These are phyloP conservation scores for Mortierella sp. DNA, from an alignment of 371 early-diverging fungal genomes.

Conservation along the genomic window DNA sequence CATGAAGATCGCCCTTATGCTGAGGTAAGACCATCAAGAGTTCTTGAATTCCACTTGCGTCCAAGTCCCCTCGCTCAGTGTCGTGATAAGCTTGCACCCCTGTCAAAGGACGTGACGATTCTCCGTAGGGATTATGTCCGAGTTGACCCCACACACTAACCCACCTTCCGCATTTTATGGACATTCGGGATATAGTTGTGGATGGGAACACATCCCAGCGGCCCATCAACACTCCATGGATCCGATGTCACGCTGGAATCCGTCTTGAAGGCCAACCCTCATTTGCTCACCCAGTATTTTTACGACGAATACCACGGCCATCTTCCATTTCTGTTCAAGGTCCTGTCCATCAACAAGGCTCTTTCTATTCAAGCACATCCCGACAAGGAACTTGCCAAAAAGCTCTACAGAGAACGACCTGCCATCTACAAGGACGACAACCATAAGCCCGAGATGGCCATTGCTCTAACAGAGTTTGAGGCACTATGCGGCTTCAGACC, in stretches of 20 bases:
- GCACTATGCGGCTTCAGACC: constrained; percentile 96
- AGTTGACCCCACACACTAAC: too few species aligned
- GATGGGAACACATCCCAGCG: constrained; percentile 98
- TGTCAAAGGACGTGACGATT: too few species aligned
- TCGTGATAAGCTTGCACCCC: too few species aligned
- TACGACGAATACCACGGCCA: constrained; percentile 74
- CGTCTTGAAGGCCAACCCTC: constrained; percentile 59
- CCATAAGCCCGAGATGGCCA: constrained; percentile 98
- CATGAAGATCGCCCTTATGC: constrained; percentile 85
- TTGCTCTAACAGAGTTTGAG: constrained; percentile 95
- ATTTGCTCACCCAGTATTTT: constrained; percentile 62
- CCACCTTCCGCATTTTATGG: not conserved
- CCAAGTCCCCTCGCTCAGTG: too few species aligned
- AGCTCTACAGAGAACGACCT: constrained; percentile 78
- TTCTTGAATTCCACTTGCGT: too few species aligned
- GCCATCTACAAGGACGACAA: constrained; percentile 90
- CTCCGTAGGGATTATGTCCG: too few species aligned
- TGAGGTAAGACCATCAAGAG: too few species aligned
- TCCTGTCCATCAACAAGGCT: constrained; percentile 93
- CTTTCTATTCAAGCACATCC: constrained; percentile 99
- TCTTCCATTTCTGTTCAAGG: constrained; percentile 97
- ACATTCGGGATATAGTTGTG: constrained; percentile 73
- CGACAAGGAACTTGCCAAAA: constrained; percentile 85
- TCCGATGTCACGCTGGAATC: constrained; percentile 64
- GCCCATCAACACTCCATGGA: constrained; percentile 72